Percentiles rank a stretch among this genome's conserved stretches.
Evolutionary conservation across 345 rosid genomes (phyloP).

Genomic region (Citrus inodora): DNA sequence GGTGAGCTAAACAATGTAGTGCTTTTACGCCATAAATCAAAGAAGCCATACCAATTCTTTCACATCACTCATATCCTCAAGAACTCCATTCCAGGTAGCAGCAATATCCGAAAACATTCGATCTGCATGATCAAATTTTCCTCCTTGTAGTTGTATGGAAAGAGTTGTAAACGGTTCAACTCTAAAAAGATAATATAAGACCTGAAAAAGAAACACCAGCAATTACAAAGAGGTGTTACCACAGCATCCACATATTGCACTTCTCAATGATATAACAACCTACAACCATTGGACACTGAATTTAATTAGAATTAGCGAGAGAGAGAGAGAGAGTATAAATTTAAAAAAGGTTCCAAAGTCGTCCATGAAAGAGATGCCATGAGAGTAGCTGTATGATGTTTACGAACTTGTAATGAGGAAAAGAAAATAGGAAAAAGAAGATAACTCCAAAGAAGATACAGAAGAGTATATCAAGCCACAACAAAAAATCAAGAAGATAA

Average conservation of each 20-base stretch:
- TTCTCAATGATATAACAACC: background rate
- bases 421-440: background rate
- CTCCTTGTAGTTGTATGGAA: conserved; percentile 98
- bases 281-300: conserved; percentile 4
- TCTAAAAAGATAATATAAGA: conserved; percentile 88
- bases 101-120: conserved; percentile 90
- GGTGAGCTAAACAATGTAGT: background rate
- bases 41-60: conserved; percentile 82
- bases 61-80: conserved; percentile 98
- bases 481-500: background rate
- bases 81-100: conserved; percentile 94
- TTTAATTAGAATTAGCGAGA: background rate
- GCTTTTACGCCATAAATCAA: conserved; percentile 11
- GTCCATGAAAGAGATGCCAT: background rate
- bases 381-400: background rate
- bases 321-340: background rate
- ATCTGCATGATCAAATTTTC: conserved; percentile 98
- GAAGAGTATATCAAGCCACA: background rate
- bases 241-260: conserved; percentile 2
- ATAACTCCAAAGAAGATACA: background rate
- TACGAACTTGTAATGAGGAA: background rate
- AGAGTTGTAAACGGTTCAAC: conserved; percentile 94
- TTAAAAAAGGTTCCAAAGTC: background rate
- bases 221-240: conserved; percentile 11
- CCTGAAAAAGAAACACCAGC: conserved; percentile 48